Base-by-base conservation (phyloP, 148 eudicot genomes). In the Nepenthes gracilis region DNA sequence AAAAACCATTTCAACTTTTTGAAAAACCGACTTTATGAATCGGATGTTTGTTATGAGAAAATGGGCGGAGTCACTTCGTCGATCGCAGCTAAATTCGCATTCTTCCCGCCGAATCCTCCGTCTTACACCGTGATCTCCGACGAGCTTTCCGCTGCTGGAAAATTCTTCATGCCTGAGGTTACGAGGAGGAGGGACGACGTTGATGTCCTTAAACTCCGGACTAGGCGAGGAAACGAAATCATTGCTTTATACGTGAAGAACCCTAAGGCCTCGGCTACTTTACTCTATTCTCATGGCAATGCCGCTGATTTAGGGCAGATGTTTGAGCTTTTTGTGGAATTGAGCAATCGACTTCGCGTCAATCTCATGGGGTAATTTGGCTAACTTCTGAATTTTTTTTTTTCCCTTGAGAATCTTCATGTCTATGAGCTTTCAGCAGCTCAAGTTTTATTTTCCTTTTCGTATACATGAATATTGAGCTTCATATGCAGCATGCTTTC, bases 241-340 rank as follows among this genome's bases (percentile, higher is more conserved):
- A 78, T 90, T 43, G 89, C 89, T 36, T 67, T 85, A 8, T 74
- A 85, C 67, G 72, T 87, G 12, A 83, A 70, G 67, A 80, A 90
- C 37, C 85, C 85, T 0, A 87, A 77, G 74, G 92, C 96, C 0
- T 66, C 80, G 9, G 78, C 90, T 12, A 87, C 95, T 23, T 61
- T 90, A 67, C 81, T 90, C 11, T 90, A 90, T 70, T 90, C 97
- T 23, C 97, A 90, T 71, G 97, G 97, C 40, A 90, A 90, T 80
- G 97, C 97, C 12, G 97, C 97, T 23, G 97, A 90, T 84, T 81
- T 90, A 65, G 96, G 97, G 62, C 97, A 87, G 83, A 87, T 90
- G 96, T 79, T 83, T 65, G 97, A 90, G 85, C 84, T 90, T 14
- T 87, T 90, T 65, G 85, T 87, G 3, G 89, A 87, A 75, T 72